Percentiles rank a stretch among this genome's conserved stretches.
These are phyloP conservation scores for Aquilaria sinensis DNA, from an alignment of 345 rosid genomes.

Conservation along the genomic window DNA sequence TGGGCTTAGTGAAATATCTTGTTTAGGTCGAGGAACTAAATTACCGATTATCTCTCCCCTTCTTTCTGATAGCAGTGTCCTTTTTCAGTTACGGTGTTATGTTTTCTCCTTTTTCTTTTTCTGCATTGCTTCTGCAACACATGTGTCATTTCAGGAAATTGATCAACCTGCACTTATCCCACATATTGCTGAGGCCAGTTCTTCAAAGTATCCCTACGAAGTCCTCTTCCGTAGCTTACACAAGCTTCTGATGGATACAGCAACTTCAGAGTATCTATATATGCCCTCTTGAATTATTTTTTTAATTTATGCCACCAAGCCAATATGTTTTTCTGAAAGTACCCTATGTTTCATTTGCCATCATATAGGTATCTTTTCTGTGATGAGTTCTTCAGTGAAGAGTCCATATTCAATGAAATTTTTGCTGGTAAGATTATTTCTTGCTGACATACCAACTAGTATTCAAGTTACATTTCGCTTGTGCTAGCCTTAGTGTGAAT, in stretches of 20 bases:
- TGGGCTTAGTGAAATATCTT: too few relatives aligned
- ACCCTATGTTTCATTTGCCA: neutral
- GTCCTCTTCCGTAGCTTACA: conserved; percentile 95
- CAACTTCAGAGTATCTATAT: conserved; percentile 85
- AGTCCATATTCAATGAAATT: conserved; percentile 77
- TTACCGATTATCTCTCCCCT: too few relatives aligned
- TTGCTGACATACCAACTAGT: neutral
- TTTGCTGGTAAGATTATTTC: conserved; percentile 55
- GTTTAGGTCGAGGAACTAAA: too few relatives aligned
- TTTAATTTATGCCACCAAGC: conserved; percentile 1
- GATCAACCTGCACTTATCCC: conserved; percentile 98
- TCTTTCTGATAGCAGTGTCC: too few relatives aligned
- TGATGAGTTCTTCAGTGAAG: conserved; percentile 96
- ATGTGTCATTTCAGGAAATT: conserved; percentile 57
- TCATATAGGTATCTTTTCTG: conserved; percentile 83
- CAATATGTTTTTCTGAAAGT: conserved; percentile 8
- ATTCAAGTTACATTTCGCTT: too few relatives aligned
- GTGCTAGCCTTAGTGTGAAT: too few relatives aligned
- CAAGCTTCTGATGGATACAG: conserved; percentile 97
- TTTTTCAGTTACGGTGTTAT: too few relatives aligned
- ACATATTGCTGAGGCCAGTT: conserved; percentile 97
- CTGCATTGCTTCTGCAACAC: conserved; percentile 5
- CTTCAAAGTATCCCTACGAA: conserved; percentile 90
- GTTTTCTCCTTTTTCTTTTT: too few relatives aligned
- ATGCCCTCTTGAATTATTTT: conserved; percentile 19